phyloP scores from a whole-genome alignment of 352 stramenopile species.

The Peronosclerospora sorghi region DNA sequence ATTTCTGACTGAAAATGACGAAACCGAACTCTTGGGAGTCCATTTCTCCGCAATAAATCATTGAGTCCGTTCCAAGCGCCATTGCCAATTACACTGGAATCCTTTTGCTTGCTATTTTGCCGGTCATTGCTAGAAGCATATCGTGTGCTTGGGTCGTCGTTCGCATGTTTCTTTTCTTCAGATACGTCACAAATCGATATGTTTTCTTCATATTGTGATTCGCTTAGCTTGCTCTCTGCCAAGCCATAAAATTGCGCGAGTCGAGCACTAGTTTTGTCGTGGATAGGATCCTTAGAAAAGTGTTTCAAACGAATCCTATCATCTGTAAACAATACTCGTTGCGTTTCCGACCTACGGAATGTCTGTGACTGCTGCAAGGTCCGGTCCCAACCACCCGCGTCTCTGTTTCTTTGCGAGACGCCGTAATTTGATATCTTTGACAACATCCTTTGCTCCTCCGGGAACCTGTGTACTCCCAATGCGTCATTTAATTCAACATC shows the following conservation, averaged over 20 bases:
- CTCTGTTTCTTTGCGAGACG: neutral
- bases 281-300: neutral
- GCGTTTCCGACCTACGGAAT: slow-evolving; percentile 3
- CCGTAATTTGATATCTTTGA: slow-evolving; percentile 2
- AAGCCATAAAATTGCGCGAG: neutral
- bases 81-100: slow-evolving; percentile 7
- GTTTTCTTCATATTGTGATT: slow-evolving; percentile 2
- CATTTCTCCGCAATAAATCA: slow-evolving; percentile 48
- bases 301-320: neutral
- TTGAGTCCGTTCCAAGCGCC: slow-evolving; percentile 41
- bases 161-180: slow-evolving; percentile 17
- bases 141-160: neutral
- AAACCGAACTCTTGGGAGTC: slow-evolving; percentile 34
- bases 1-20: slow-evolving; percentile 10
- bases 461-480: slow-evolving; percentile 23
- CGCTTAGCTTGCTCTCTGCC: neutral
- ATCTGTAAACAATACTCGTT: slow-evolving; percentile 10
- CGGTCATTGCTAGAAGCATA: neutral
- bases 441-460: neutral
- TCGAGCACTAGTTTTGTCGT: neutral
- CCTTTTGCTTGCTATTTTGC: neutral
- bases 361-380: neutral
- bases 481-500: slow-evolving; percentile 56
- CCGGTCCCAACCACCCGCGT: neutral
- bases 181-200: slow-evolving; percentile 4